Base-by-base conservation (phyloP, 2,329 filamentous ascomycete species). In the Alternaria sp. region DNA sequence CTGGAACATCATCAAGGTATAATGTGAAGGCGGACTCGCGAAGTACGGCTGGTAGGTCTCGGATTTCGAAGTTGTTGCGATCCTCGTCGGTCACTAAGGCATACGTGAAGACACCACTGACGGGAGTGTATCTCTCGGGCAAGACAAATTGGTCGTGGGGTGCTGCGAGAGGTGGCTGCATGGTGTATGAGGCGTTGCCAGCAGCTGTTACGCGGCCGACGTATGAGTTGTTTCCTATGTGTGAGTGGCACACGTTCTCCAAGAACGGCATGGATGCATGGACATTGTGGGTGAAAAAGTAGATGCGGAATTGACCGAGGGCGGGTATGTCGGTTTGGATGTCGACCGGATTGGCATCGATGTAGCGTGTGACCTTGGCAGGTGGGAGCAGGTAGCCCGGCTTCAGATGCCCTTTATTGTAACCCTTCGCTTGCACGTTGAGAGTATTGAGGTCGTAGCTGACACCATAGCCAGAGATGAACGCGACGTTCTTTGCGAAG, bases 271-370 rank as follows among this genome's bases (percentile, higher is more conserved):
- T 81, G 30, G 83, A 79, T 54, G 83, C 77, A 58, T 84, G 82
- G 3, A 92, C 83, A 70, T 92, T 85, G 72, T 87, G 88, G 64
- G 88, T 86, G 64, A 94, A 86, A 64, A 93, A 85, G 77, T 91
- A 93, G 49, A 93, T 86, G 52, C 90, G 86, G 82, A 93, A 94
- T 73, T 94, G 91, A 25, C 91, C 89, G 6, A 93, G 82, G 79
- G 93, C 87, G 2, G 91, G 91, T 47, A 93, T 91, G 72, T 93
- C 91, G 6, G 93, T 87, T 75, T 94, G 90, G 26, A 93, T 82
- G 69, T 93, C 89, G 45, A 94, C 88, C 0, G 91, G 91, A 71
- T 93, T 94, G 4, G 91, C 89, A 78, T 94, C 91, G 55, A 93
- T 86, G 74, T 90, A 93, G 26, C 91, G 86, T 0, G 90, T 91